Evolutionary conservation across 179 eudicot genomes (phyloP).

Genomic region (Dionaea muscipula): DNA sequence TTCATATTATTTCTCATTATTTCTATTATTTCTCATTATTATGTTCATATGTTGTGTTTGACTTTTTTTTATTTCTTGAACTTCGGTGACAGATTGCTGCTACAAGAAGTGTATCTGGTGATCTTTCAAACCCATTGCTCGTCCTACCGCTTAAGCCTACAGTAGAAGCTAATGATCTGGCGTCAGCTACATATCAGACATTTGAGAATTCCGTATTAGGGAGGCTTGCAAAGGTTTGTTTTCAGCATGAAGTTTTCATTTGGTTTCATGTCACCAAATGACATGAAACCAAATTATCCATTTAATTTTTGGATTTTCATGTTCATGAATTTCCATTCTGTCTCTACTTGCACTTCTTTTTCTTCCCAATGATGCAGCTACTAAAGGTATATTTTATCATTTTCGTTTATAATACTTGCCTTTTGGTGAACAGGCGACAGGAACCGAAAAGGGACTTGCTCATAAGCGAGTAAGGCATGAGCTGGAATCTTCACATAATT

Average conservation of each 20-base stretch:
- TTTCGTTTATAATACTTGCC: no score
- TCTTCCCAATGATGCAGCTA: no score
- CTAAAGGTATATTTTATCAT: no score
- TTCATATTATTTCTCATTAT: background rate
- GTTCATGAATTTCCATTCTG: no score
- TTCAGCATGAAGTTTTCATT: background rate
- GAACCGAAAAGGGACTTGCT: no score
- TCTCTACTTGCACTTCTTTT: no score
- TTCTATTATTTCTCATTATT: background rate
- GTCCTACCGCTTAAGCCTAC: constrained; percentile 56
- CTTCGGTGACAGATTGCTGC: constrained; percentile 42
- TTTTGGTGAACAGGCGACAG: no score
- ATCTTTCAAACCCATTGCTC: constrained; percentile 62
- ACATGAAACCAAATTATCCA: no score
- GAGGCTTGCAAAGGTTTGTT: constrained; percentile 52
- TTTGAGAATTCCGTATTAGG: constrained; percentile 60
- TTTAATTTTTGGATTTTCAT: no score
- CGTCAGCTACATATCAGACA: constrained; percentile 53
- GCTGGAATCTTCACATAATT: constrained; percentile 48
- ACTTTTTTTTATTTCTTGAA: constrained; percentile 1
- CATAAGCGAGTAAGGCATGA: constrained; percentile 48
- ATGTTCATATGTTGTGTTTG: background rate
- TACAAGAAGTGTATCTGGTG: constrained; percentile 42
- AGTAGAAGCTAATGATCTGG: constrained; percentile 27
- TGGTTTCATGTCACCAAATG: background rate